Conservation (phyloP, 495 filamentous ascomycete species). For the Haplographium delicatum region DNA sequence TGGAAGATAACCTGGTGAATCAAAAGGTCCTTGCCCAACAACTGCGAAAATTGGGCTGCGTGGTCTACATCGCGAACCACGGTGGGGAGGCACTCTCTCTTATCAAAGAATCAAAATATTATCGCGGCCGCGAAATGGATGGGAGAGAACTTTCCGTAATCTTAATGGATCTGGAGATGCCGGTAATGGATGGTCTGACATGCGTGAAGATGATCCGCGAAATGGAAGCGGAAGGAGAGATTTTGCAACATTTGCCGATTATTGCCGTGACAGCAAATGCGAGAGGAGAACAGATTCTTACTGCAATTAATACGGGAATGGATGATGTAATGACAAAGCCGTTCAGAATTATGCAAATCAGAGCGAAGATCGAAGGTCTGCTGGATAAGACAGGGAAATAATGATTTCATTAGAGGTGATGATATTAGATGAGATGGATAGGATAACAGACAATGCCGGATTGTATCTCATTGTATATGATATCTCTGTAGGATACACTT, state of each 20-base stretch:
- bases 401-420: no score
- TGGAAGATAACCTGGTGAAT: slow-evolving; percentile 83
- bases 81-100: slow-evolving; percentile 64
- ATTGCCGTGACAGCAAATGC: slow-evolving; percentile 81
- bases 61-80: slow-evolving; percentile 68
- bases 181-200: slow-evolving; percentile 78
- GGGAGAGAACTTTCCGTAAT: slow-evolving; percentile 55
- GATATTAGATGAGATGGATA: no score
- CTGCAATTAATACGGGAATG: slow-evolving; percentile 46
- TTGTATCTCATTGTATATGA: no score
- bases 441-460: no score
- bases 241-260: slow-evolving; percentile 60
- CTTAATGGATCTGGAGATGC: slow-evolving; percentile 85
- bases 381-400: background rate
- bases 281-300: slow-evolving; percentile 57
- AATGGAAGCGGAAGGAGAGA: slow-evolving; percentile 48
- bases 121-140: slow-evolving; percentile 20
- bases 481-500: no score
- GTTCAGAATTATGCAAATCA: slow-evolving; percentile 65
- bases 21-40: slow-evolving; percentile 60
- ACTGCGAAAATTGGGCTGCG: slow-evolving; percentile 63
- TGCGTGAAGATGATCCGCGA: slow-evolving; percentile 64
- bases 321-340: slow-evolving; percentile 79
- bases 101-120: slow-evolving; percentile 19
- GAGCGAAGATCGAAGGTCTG: slow-evolving; percentile 57